phyloP scores from a whole-genome alignment of 1,284 basidiomycete species.

The Coniferiporia sulphurascens region DNA sequence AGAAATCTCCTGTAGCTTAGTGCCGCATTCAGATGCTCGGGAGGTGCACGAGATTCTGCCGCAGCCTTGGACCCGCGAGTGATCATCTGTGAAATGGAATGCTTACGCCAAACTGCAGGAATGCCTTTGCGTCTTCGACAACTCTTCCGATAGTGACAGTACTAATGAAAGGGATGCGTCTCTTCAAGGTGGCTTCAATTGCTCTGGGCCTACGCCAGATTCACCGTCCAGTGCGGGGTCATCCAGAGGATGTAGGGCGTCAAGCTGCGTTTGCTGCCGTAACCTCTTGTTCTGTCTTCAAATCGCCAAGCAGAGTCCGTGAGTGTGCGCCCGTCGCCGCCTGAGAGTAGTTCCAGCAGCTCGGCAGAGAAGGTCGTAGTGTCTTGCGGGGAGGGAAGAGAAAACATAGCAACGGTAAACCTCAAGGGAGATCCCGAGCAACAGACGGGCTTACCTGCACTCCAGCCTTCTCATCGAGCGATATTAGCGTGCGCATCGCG shows the following conservation, averaged over 20 bases:
- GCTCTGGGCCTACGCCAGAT: constrained; percentile 28
- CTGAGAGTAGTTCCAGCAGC: constrained; percentile 52
- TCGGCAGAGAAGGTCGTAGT: constrained; percentile 60
- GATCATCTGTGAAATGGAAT: constrained; percentile 12
- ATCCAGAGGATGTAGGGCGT: constrained; percentile 53
- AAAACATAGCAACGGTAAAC: neutral
- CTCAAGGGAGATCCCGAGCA: neutral
- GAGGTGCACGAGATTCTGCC: too few species aligned
- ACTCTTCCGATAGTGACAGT: constrained; percentile 37
- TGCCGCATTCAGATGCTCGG: too few species aligned
- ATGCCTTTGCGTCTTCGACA: constrained; percentile 61
- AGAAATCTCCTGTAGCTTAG: too few species aligned
- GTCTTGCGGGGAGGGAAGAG: constrained; percentile 40
- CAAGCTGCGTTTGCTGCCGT: constrained; percentile 61
- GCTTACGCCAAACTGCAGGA: constrained; percentile 62
- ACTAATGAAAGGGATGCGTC: constrained; percentile 35
- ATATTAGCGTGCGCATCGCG: constrained; percentile 66
- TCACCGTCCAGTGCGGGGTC: constrained; percentile 24
- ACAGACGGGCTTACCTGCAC: constrained; percentile 44
- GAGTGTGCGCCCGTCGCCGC: constrained; percentile 32
- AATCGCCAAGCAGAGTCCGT: constrained; percentile 20
- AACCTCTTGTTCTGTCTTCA: constrained; percentile 42
- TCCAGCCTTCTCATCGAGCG: constrained; percentile 66
- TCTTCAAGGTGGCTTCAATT: constrained; percentile 24
- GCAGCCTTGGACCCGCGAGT: constrained; percentile 15